Evolutionary conservation across 2,329 filamentous ascomycete genomes (phyloP).

Genomic region (Pseudogymnoascus sp.): DNA sequence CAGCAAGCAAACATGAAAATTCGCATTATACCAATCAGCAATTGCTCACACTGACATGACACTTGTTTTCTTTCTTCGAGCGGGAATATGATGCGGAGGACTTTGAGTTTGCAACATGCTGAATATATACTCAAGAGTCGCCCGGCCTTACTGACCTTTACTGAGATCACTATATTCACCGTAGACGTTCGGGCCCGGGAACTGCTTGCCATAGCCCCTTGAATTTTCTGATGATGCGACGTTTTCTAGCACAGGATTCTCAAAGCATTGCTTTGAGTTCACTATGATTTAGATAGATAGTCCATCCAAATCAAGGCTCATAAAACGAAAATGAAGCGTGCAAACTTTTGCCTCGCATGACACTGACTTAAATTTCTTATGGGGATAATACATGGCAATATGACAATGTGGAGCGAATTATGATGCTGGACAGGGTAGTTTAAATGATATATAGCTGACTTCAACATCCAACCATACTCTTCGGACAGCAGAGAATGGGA

Average conservation of each 20-base stretch:
- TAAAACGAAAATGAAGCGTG: not conserved
- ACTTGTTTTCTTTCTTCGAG: not conserved
- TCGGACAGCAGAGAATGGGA: not conserved
- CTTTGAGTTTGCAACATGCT: not conserved
- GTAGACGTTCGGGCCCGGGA: not conserved
- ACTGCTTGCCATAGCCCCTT: not conserved
- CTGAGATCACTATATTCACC: not conserved
- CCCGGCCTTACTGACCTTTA: not conserved
- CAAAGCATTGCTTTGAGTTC: not conserved
- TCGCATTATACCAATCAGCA: not conserved
- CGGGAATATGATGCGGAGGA: not conserved
- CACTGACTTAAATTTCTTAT: not conserved
- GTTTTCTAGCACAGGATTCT: not conserved
- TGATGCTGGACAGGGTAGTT: not conserved
- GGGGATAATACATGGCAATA: not conserved
- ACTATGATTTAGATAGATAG: not conserved
- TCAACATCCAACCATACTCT: not conserved
- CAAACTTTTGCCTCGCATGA: not conserved
- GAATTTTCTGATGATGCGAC: not conserved
- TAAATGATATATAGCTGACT: not conserved
- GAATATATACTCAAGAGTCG: not conserved
- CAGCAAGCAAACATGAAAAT: not conserved
- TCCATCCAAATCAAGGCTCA: not conserved
- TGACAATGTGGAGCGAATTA: not conserved
- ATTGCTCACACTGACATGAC: not conserved